phyloP scores from a whole-genome alignment of 2,329 filamentous ascomycete genomes.

The Penicillium rolfsii region DNA sequence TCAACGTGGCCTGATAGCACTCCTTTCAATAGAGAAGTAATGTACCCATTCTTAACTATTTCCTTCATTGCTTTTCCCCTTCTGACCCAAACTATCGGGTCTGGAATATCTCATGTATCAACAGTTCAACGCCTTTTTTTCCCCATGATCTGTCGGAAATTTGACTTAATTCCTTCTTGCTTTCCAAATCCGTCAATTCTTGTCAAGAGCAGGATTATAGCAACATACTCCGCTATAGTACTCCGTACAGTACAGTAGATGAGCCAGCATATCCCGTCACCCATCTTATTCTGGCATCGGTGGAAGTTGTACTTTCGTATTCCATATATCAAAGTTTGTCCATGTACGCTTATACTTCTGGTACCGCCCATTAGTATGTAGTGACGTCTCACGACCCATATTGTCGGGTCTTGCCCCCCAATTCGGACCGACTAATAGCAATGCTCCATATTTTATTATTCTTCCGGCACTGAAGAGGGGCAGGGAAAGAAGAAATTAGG shows the following conservation, averaged over 20 bases:
- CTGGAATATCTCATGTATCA: conserved; percentile 9
- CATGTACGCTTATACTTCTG: background rate
- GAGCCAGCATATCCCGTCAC: background rate
- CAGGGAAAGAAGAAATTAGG: background rate
- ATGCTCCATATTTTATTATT: conserved; percentile 3
- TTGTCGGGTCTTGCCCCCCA: conserved; percentile 2
- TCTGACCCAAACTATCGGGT: conserved; percentile 6
- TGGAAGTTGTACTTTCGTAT: background rate
- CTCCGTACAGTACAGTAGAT: background rate
- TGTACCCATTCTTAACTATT: no score
- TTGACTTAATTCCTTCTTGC: conserved; percentile 3
- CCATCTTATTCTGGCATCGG: background rate
- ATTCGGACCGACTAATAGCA: background rate
- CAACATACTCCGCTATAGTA: background rate
- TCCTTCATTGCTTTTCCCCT: background rate
- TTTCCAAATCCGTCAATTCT: background rate
- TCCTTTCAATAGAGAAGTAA: no score
- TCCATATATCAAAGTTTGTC: background rate
- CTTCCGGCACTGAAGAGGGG: no score
- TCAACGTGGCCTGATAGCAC: background rate
- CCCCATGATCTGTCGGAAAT: background rate
- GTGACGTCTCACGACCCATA: conserved; percentile 15
- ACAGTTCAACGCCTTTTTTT: background rate
- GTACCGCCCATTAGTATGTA: background rate
- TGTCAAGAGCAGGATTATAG: background rate